Evolutionary conservation across 2,329 filamentous ascomycete species (phyloP).

Genomic region (Ophiostoma fasciatum): DNA sequence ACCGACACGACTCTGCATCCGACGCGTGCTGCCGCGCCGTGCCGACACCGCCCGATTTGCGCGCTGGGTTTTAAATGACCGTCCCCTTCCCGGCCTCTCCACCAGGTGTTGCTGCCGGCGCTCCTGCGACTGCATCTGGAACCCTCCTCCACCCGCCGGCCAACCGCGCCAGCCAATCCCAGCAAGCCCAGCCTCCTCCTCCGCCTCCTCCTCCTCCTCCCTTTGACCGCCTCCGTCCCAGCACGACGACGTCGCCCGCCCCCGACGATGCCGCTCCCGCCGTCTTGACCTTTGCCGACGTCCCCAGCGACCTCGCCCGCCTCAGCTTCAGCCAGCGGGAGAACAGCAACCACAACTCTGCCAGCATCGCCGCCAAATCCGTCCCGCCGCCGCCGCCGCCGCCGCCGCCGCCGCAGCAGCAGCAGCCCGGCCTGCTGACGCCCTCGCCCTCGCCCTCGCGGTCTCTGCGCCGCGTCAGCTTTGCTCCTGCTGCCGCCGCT

Average conservation of each 20-base stretch:
- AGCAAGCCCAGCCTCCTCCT: background rate
- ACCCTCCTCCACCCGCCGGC: background rate
- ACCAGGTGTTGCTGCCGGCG: background rate
- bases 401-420: background rate
- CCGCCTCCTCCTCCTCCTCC: background rate
- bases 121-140: background rate
- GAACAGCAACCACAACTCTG: constrained; percentile 8
- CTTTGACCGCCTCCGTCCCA: constrained; percentile 1
- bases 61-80: constrained; percentile 11
- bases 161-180: background rate
- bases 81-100: constrained; percentile 1
- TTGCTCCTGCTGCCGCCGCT: no score
- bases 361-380: background rate
- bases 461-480: constrained; percentile 9
- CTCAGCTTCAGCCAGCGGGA: no score
- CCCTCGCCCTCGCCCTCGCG: constrained; percentile 8
- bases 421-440: background rate
- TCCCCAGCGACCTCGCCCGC: constrained; percentile 25
- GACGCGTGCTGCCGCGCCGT: no score
- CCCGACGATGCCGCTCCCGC: constrained; percentile 8
- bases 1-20: no score
- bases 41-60: no score
- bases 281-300: constrained; percentile 25
- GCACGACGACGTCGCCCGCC: no score
- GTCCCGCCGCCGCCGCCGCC: background rate